Percentiles rank a stretch among this genome's conserved stretches.
Conservation (phyloP, 2,329 filamentous ascomycete species). For the Beauveria sp. region DNA sequence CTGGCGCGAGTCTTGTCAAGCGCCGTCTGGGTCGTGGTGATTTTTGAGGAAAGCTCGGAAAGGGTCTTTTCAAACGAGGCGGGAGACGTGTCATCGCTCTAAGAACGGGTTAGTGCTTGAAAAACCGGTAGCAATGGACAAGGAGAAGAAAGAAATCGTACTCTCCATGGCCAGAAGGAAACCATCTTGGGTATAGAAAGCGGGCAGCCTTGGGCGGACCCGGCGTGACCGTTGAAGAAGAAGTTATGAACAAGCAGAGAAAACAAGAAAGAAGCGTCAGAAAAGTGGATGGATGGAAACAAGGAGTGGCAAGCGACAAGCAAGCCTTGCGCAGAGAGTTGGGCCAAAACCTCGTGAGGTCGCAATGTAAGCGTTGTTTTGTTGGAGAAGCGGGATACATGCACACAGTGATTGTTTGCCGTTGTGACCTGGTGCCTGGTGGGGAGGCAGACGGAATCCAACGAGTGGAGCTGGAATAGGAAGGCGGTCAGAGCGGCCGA, state of each 20-base stretch:
- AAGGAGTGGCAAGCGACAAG: background rate
- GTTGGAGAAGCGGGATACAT: too few species aligned
- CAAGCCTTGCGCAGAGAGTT: background rate
- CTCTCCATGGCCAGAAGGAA: constrained; percentile 80
- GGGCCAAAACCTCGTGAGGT: background rate
- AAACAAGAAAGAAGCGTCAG: too few species aligned
- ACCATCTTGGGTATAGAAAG: constrained; percentile 51
- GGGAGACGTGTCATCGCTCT: constrained; percentile 75
- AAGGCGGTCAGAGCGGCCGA: background rate
- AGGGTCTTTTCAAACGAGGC: constrained; percentile 91
- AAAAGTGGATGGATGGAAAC: too few species aligned
- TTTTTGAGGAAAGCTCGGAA: constrained; percentile 73
- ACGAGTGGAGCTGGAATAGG: background rate
- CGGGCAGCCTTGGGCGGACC: background rate
- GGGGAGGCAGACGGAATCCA: background rate
- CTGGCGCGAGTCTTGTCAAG: constrained; percentile 67
- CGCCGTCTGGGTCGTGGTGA: constrained; percentile 62
- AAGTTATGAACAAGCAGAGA: background rate
- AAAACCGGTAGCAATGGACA: background rate
- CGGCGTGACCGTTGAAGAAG: background rate
- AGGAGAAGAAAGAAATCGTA: constrained; percentile 26
- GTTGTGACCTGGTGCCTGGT: background rate
- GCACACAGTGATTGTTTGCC: background rate
- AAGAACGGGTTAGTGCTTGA: constrained; percentile 13
- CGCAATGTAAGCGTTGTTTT: background rate